Base-by-base conservation (phyloP, 371 early-diverging fungal genomes). In the Mucor irregularis region DNA sequence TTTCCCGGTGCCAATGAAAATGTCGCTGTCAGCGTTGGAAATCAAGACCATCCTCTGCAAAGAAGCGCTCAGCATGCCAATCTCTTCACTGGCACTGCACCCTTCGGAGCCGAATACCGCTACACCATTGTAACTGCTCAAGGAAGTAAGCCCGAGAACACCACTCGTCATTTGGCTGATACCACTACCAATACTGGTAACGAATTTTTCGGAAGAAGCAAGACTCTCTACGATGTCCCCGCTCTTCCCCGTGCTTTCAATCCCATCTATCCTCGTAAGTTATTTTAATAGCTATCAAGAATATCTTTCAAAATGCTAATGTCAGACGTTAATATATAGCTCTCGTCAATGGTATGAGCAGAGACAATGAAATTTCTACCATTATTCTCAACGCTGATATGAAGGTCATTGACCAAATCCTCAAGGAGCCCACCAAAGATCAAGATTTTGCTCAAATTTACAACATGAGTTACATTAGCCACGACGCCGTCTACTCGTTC, bases 211-310 rank as follows among this genome's bases (percentile, higher is more conserved):
- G 69, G 62, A 39, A 67, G 80, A 10, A 60, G 70, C 4, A 64
- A 60, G 25, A 71, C 80, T 6, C 40, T 80, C 4, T 56, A 62
- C 40, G 44, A 61, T 37, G 58, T 82, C 11, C 82, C 82, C 25
- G 69, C 61, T 5, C 62, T 82, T n/a, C 82, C 82, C 17, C 73
- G 71, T 48, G 78, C 77, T 7, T 82, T 53, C 48, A 48, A 68
- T 47, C 69, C 71, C 13, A 57, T 74, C 40, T 71, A 74, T 55
- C 64, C 64, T 48, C 61, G 75, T 74, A 74, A 60, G 51, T 45
- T 21, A 4, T 39, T 26, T 4, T 19, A 14, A 24, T 38, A 48
- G 24, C 44, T 19, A 22, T 40, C 3, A 13, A 34, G 22, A 38
- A 29, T 31, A 39, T 28, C 14, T 25, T 9, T 11, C 14, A 17